phyloP scores from a whole-genome alignment of 2,329 filamentous ascomycete species.

The Rhynchosporium secalis region DNA sequence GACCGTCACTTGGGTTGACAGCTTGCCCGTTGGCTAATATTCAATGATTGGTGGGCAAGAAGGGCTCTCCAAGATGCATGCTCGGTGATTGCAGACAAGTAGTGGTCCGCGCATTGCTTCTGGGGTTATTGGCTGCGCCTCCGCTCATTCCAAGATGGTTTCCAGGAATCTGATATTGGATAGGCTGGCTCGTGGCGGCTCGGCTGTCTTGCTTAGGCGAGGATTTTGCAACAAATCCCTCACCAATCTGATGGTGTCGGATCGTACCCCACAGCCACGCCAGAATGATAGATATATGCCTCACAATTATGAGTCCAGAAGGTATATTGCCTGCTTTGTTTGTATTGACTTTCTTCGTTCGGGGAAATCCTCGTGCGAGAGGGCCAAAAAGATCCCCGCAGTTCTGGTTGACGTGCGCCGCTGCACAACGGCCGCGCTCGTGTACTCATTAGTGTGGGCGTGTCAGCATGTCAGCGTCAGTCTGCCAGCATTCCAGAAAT shows the following conservation, averaged over 20 bases:
- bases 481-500: too few species aligned
- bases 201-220: background rate
- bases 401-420: too few species aligned
- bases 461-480: too few species aligned
- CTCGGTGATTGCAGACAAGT: background rate
- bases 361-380: too few species aligned
- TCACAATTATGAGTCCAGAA: background rate
- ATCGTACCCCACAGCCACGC: background rate
- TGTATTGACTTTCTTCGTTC: background rate
- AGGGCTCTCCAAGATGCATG: background rate
- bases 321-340: background rate
- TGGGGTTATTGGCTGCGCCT: slow-evolving; percentile 10
- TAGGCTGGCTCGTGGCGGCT: slow-evolving; percentile 6
- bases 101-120: background rate
- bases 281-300: background rate
- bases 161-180: slow-evolving; percentile 7
- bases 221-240: background rate
- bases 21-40: background rate
- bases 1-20: background rate
- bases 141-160: background rate
- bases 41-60: slow-evolving; percentile 8
- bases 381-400: too few species aligned
- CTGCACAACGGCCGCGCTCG: too few species aligned
- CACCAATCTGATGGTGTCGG: too few species aligned
- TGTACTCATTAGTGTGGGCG: too few species aligned